A percentile compares a stretch with the other conserved stretches of the same genome.
phyloP scores from a whole-genome alignment of 2,329 filamentous ascomycete genomes.

The Aspergillus sp. region DNA sequence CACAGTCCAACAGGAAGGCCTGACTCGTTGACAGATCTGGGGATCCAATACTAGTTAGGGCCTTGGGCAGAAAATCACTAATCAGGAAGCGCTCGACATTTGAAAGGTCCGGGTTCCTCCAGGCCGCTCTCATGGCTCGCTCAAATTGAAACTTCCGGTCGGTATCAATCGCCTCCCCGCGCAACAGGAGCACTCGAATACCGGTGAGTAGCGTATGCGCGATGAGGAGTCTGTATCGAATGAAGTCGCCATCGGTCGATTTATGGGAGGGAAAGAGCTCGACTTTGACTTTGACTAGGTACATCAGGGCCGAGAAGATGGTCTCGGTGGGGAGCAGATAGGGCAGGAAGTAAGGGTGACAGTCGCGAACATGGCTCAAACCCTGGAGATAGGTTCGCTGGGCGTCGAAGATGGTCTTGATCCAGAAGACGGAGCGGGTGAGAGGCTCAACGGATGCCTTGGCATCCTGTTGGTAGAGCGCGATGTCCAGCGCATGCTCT shows the following conservation, averaged over 20 bases:
- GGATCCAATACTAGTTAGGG: slow-evolving; percentile 30
- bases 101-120: slow-evolving; percentile 35
- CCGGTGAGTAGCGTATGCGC: slow-evolving; percentile 36
- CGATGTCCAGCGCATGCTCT: slow-evolving; percentile 33
- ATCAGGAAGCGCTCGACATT: slow-evolving; percentile 36
- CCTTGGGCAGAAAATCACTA: slow-evolving; percentile 31
- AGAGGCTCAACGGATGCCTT: slow-evolving; percentile 27
- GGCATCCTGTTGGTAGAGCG: slow-evolving; percentile 27
- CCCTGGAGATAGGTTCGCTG: slow-evolving; percentile 38
- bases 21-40: slow-evolving; percentile 14
- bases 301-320: slow-evolving; percentile 37
- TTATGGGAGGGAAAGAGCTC: slow-evolving; percentile 33
- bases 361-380: slow-evolving; percentile 28
- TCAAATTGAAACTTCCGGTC: slow-evolving; percentile 34
- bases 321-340: slow-evolving; percentile 35
- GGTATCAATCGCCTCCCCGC: slow-evolving; percentile 28
- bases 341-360: slow-evolving; percentile 31
- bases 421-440: slow-evolving; percentile 35
- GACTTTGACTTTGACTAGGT: slow-evolving; percentile 35
- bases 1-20: slow-evolving; percentile 9
- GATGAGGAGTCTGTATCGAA: slow-evolving; percentile 22
- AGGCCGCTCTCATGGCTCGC: slow-evolving; percentile 34
- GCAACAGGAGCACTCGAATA: slow-evolving; percentile 35
- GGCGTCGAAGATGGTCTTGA: slow-evolving; percentile 39
- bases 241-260: slow-evolving; percentile 23